A percentile compares a stretch with the other conserved stretches of the same genome.
These are phyloP conservation scores for Megacollybia marginata DNA, from an alignment of 768 basidiomycete species.

Conservation along the genomic window DNA sequence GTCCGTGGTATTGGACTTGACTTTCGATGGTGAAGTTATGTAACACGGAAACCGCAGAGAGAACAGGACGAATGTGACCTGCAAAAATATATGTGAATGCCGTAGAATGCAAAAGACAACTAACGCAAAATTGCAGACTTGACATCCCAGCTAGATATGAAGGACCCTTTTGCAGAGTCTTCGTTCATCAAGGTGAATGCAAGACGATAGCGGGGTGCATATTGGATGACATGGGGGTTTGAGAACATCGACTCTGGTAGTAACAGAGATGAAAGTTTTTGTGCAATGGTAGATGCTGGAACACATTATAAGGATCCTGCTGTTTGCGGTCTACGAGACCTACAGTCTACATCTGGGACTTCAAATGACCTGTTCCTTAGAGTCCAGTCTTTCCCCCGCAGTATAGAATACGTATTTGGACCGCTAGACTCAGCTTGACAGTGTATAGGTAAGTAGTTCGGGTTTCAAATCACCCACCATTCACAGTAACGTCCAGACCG, in stretches of 20 bases:
- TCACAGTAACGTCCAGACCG: too few relatives aligned
- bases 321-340: too few relatives aligned
- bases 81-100: constrained; percentile 2
- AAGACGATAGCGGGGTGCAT: constrained; percentile 74
- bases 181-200: constrained; percentile 94
- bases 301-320: too few relatives aligned
- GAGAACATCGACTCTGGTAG: constrained; percentile 12
- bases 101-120: constrained; percentile 13
- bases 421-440: constrained; percentile 24
- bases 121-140: constrained; percentile 53
- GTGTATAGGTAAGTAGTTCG: too few relatives aligned
- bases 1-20: constrained; percentile 89
- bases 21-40: constrained; percentile 95
- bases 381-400: neutral
- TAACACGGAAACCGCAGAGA: constrained; percentile 50
- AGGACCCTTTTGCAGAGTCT: constrained; percentile 62
- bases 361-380: too few relatives aligned
- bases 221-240: constrained; percentile 55
- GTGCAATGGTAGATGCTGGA: constrained; percentile 17
- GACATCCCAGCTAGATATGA: constrained; percentile 69
- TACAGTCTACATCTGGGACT: too few relatives aligned
- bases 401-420: constrained; percentile 26
- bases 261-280: constrained; percentile 29
- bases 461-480: too few relatives aligned
- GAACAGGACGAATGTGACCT: constrained; percentile 69